phyloP scores from a whole-genome alignment of 805 yeast genomes.

The Lipomyces sp. region DNA sequence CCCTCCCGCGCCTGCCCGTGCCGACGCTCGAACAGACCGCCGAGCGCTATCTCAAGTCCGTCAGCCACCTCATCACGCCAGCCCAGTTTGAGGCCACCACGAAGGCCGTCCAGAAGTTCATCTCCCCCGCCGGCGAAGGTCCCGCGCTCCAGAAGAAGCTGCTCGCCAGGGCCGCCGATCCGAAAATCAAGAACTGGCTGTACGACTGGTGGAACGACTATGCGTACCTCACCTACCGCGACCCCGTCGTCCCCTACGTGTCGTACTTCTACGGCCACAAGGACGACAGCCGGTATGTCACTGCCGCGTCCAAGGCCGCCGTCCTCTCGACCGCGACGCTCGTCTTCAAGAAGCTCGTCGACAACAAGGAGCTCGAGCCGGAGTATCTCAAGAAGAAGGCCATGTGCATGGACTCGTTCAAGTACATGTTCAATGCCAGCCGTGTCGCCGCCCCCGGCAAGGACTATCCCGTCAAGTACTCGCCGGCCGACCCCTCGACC shows the following conservation, averaged over 20 bases:
- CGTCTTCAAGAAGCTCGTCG: conserved; percentile 63
- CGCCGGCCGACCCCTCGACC: conserved; percentile 40
- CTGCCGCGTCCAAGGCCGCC: conserved; percentile 60
- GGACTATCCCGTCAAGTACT: conserved; percentile 60
- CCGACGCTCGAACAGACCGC: conserved; percentile 75
- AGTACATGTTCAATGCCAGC: conserved; percentile 83
- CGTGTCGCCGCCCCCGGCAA: conserved; percentile 62
- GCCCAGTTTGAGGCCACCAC: conserved; percentile 54
- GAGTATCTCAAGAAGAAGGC: conserved; percentile 75
- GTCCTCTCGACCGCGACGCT: conserved; percentile 65
- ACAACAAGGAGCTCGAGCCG: conserved; percentile 70
- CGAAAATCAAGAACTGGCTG: conserved; percentile 77
- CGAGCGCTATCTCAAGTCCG: conserved; percentile 62
- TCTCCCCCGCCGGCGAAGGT: conserved; percentile 59
- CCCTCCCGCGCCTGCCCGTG: conserved; percentile 81
- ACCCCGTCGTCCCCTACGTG: conserved; percentile 92
- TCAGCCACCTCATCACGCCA: conserved; percentile 60
- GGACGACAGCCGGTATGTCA: conserved; percentile 46
- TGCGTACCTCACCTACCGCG: conserved; percentile 86
- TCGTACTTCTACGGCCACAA: conserved; percentile 86
- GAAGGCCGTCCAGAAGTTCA: conserved; percentile 61
- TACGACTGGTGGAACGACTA: conserved; percentile 90
- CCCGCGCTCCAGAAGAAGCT: conserved; percentile 67
- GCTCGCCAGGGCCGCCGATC: conserved; percentile 51
- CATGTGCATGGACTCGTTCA: conserved; percentile 92